phyloP scores from a whole-genome alignment of 495 filamentous ascomycete genomes.

The Aspergillus campestris region DNA sequence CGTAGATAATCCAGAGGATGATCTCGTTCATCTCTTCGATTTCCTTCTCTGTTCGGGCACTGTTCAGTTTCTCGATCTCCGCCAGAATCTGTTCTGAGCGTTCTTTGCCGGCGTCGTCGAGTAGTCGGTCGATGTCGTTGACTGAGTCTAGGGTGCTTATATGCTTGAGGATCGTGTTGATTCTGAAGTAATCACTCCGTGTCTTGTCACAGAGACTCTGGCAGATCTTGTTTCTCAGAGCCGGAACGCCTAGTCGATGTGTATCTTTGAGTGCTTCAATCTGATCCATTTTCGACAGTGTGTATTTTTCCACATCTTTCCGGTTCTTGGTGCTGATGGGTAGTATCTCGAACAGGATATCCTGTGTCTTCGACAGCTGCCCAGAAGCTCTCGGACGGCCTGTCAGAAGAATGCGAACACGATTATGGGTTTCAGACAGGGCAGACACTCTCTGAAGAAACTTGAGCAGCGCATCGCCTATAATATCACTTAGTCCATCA shows the following conservation, averaged over 20 bases:
- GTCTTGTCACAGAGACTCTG: slow-evolving; percentile 23
- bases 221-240: slow-evolving; percentile 22
- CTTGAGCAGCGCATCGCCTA: slow-evolving; percentile 18
- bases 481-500: slow-evolving; percentile 18
- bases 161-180: slow-evolving; percentile 26
- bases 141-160: slow-evolving; percentile 27
- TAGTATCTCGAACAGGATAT: slow-evolving; percentile 6
- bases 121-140: slow-evolving; percentile 27
- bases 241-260: slow-evolving; percentile 15
- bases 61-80: slow-evolving; percentile 28
- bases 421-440: slow-evolving; percentile 1
- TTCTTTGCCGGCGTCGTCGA: slow-evolving; percentile 26
- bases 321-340: slow-evolving; percentile 18
- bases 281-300: slow-evolving; percentile 11
- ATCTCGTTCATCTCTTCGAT: slow-evolving; percentile 34
- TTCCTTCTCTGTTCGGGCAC: slow-evolving; percentile 25
- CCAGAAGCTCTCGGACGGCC: slow-evolving; percentile 11
- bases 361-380: slow-evolving; percentile 4
- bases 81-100: slow-evolving; percentile 25
- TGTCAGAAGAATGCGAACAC: slow-evolving; percentile 11
- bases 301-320: slow-evolving; percentile 28
- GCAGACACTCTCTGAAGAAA: slow-evolving; percentile 13
- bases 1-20: slow-evolving; percentile 27
- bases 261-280: slow-evolving; percentile 13
- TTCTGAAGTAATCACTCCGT: slow-evolving; percentile 27